Evolutionary conservation across 1,139 yeast genomes (phyloP).

Genomic region (Candida freyschussii): DNA sequence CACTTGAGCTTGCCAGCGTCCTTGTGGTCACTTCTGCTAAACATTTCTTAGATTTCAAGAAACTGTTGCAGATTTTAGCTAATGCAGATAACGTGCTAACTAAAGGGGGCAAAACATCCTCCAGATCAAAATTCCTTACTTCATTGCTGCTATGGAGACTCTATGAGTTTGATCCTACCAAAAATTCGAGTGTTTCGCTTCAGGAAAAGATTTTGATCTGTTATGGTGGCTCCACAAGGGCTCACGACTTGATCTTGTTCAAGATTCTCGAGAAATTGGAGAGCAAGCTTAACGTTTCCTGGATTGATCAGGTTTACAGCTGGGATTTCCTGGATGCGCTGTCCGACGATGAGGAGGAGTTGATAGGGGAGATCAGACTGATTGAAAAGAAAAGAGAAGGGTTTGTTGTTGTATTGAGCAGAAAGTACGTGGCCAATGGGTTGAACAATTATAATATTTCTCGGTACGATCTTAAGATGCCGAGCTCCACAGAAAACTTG

Average conservation of each 20-base stretch:
- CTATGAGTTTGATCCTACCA: slow-evolving; percentile 42
- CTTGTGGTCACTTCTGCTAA: slow-evolving; percentile 35
- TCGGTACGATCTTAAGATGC: slow-evolving; percentile 22
- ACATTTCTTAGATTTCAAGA: slow-evolving; percentile 42
- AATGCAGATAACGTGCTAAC: slow-evolving; percentile 38
- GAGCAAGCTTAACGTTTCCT: slow-evolving; percentile 40
- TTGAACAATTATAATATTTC: slow-evolving; percentile 34
- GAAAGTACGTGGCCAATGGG: slow-evolving; percentile 46
- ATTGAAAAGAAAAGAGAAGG: slow-evolving; percentile 45
- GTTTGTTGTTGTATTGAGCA: slow-evolving; percentile 52
- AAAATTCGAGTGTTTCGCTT: slow-evolving; percentile 42
- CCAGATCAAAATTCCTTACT: slow-evolving; percentile 36
- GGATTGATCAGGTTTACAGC: slow-evolving; percentile 55
- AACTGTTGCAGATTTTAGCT: slow-evolving; percentile 59
- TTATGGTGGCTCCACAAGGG: slow-evolving; percentile 58
- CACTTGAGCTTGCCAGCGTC: slow-evolving; percentile 42
- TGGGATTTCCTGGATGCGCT: slow-evolving; percentile 61
- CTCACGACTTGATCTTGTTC: slow-evolving; percentile 61
- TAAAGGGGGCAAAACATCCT: slow-evolving; percentile 25
- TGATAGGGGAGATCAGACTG: slow-evolving; percentile 41
- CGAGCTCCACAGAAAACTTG: slow-evolving; percentile 19
- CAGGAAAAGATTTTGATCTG: slow-evolving; percentile 45
- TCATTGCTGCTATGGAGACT: slow-evolving; percentile 41
- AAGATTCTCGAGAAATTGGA: slow-evolving; percentile 55
- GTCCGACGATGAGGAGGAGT: slow-evolving; percentile 38